These are phyloP conservation scores for Apiospora hydei DNA, from an alignment of 2,329 filamentous ascomycete species.

Conservation along the genomic window DNA sequence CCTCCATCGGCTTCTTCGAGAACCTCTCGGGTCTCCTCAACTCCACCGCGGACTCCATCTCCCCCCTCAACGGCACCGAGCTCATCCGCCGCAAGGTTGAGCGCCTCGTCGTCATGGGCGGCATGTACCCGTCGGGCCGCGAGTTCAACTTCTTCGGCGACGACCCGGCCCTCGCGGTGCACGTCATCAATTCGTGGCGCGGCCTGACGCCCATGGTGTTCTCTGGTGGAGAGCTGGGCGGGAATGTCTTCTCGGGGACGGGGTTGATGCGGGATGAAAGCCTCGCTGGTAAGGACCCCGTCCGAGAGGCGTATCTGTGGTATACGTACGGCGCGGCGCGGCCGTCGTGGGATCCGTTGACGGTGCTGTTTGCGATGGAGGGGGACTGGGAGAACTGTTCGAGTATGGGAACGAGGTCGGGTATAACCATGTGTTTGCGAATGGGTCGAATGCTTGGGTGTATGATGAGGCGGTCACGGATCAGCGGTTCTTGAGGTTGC, in stretches of 20 bases:
- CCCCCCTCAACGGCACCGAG: slow-evolving; percentile 47
- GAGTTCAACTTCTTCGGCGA: slow-evolving; percentile 58
- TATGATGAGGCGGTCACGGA: slow-evolving; percentile 43
- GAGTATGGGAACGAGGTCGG: slow-evolving; percentile 47
- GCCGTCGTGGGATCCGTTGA: slow-evolving; percentile 52
- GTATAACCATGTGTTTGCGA: slow-evolving; percentile 48
- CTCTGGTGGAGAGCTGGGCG: slow-evolving; percentile 53
- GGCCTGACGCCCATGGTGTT: slow-evolving; percentile 45
- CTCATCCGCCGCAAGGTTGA: slow-evolving; percentile 53
- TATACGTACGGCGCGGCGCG: slow-evolving; percentile 46
- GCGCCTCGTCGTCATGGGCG: slow-evolving; percentile 61
- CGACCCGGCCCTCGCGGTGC: slow-evolving; percentile 46
- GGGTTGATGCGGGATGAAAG: slow-evolving; percentile 41
- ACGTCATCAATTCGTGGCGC: slow-evolving; percentile 56
- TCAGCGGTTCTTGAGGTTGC: slow-evolving; percentile 50
- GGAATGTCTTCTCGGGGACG: slow-evolving; percentile 48
- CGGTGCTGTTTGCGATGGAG: slow-evolving; percentile 48
- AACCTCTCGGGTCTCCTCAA: slow-evolving; percentile 56
- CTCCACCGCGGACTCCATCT: slow-evolving; percentile 48
- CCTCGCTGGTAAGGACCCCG: slow-evolving; percentile 41
- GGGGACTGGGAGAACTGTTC: slow-evolving; percentile 44
- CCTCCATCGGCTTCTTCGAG: slow-evolving; percentile 53
- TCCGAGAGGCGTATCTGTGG: slow-evolving; percentile 48
- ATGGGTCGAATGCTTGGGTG: slow-evolving; percentile 54
- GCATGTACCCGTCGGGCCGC: slow-evolving; percentile 53